Evolutionary conservation across 2,329 filamentous ascomycete genomes (phyloP).

Genomic region (Trichophyton benhamiae): DNA sequence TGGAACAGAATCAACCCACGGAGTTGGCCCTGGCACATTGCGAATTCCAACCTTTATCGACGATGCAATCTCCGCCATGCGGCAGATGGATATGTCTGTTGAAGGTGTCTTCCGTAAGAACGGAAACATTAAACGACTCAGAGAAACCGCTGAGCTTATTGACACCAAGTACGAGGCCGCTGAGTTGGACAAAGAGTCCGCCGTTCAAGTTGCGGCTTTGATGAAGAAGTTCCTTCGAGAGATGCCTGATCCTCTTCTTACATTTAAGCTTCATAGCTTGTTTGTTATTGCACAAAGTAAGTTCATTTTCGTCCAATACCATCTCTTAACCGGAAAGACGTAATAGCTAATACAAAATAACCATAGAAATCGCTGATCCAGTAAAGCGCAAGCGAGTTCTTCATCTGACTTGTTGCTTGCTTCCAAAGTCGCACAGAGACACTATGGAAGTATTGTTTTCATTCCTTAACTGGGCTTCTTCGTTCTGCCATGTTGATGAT

Average conservation of each 20-base stretch:
- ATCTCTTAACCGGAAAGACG: no score
- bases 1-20: constrained; percentile 93
- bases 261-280: constrained; percentile 82
- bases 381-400: constrained; percentile 73
- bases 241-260: constrained; percentile 86
- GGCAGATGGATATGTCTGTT: constrained; percentile 97
- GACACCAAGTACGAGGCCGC: constrained; percentile 76
- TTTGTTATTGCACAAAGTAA: constrained; percentile 78
- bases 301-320: constrained; percentile 17
- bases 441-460: constrained; percentile 89
- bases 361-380: constrained; percentile 59
- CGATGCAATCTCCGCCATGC: constrained; percentile 85
- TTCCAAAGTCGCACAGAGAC: constrained; percentile 86
- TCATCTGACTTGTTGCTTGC: constrained; percentile 79
- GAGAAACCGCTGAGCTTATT: constrained; percentile 72
- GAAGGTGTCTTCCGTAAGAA: constrained; percentile 99
- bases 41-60: constrained; percentile 91
- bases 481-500: constrained; percentile 93
- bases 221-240: constrained; percentile 92
- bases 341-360: background rate
- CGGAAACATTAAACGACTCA: constrained; percentile 89
- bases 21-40: constrained; percentile 80
- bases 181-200: constrained; percentile 75
- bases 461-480: constrained; percentile 94
- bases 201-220: constrained; percentile 85